These are phyloP conservation scores for Fomitopsis betulina DNA, from an alignment of 1,284 basidiomycete species.

Conservation along the genomic window DNA sequence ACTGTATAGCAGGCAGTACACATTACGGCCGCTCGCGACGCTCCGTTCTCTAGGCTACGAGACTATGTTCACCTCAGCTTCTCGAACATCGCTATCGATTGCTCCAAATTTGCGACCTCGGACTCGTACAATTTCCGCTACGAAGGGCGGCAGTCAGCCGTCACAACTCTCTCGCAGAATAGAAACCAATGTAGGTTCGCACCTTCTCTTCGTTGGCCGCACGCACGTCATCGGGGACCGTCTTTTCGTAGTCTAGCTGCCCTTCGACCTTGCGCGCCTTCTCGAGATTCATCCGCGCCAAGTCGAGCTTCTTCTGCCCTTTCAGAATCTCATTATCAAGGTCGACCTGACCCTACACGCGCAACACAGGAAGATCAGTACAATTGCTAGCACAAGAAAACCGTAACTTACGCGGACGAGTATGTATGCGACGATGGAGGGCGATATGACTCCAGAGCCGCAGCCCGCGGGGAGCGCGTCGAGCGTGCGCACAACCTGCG, in stretches of 20 bases:
- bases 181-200: conserved; percentile 12
- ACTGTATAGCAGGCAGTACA: background rate
- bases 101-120: conserved; percentile 40
- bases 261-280: conserved; percentile 77
- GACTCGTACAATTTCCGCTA: conserved; percentile 42
- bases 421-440: conserved; percentile 74
- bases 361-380: background rate
- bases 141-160: conserved; percentile 1
- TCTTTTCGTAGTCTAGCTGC: conserved; percentile 73
- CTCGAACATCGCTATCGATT: conserved; percentile 41
- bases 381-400: background rate
- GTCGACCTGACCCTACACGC: conserved; percentile 71
- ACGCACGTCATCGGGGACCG: conserved; percentile 76
- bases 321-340: conserved; percentile 82
- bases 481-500: conserved; percentile 44
- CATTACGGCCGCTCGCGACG: background rate
- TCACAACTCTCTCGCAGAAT: background rate
- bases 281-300: conserved; percentile 64
- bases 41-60: background rate
- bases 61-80: conserved; percentile 26
- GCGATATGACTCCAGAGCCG: conserved; percentile 77
- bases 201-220: conserved; percentile 74
- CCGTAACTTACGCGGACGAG: conserved; percentile 69
- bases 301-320: conserved; percentile 80
- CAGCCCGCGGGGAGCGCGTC: conserved; percentile 82